Evolutionary conservation across 2,329 filamentous ascomycete species (phyloP), one percentile per base, ranked within the genome.

Genomic region (Dactylonectria estremocensis): DNA sequence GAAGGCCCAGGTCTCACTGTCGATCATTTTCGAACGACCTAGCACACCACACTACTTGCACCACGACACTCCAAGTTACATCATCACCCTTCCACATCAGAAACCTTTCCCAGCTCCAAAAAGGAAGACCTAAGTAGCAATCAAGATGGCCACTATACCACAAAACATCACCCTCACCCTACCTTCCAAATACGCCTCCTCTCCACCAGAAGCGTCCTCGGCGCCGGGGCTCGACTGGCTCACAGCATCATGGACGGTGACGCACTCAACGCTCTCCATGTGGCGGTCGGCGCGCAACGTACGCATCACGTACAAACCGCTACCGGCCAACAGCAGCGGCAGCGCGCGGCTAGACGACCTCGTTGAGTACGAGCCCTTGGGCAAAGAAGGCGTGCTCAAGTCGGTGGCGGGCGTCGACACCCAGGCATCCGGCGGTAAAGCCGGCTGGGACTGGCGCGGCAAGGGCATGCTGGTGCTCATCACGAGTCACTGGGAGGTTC

Each of bases 271-370:
- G 5, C 88, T 95, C 11, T 83, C 88, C 69, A 95, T 96, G 92
- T 97, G 94, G 94, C 90, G 90, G 74, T 87, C 88, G 53, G 91
- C 92, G 60, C 91, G 90, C 78, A 96, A 96, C 81, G 93, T 97
- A 14, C 87, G 88, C 75, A 95, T 97, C 78, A 92, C 90, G 37
- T 97, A 97, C 85, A 88, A 82, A 10, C 79, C 86, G 1, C 85
- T 93, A 9, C 76, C 81, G 11, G 66, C 79, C 28, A 69, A 79
- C 70, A 16, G 68, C 67, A 82, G 84, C 46, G 82, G 84, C 62
- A 78, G 80, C 22, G 62, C 77, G 5, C 84, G 87, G 65, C 81
- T 95, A 68, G 90, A 94, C 78, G 93, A 96, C 80, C 79, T 91
- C 2, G 93, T 96, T 69, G 87, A 88, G 64, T 94, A 93, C 79